These are phyloP conservation scores for Platanthera guangdongensis DNA, from an alignment of 106 monocot species.

Conservation along the genomic window DNA sequence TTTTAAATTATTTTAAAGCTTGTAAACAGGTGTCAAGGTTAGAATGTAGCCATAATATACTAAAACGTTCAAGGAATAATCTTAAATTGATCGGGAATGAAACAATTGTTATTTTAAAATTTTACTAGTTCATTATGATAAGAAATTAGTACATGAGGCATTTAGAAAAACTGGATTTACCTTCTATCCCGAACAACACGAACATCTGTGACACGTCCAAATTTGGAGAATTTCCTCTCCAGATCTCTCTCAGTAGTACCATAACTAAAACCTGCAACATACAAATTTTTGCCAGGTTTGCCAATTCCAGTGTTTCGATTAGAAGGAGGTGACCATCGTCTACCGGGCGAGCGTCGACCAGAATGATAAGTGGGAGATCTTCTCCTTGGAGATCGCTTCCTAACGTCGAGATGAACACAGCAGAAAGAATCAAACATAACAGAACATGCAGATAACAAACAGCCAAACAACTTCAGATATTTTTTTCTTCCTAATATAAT, in stretches of 20 bases:
- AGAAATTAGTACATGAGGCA: too few species aligned
- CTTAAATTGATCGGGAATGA: too few species aligned
- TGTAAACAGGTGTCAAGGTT: too few species aligned
- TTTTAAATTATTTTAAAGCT: too few species aligned
- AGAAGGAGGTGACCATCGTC: slow-evolving; percentile 46
- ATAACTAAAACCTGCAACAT: slow-evolving; percentile 59
- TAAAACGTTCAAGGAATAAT: too few species aligned
- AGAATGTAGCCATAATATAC: too few species aligned
- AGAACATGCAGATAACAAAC: neutral
- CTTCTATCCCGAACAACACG: slow-evolving; percentile 55
- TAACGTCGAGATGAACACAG: neutral
- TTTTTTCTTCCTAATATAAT: too few species aligned
- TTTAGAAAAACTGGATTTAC: slow-evolving; percentile 6
- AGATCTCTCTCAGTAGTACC: slow-evolving; percentile 54
- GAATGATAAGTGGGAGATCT: slow-evolving; percentile 37
- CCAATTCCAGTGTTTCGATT: slow-evolving; percentile 48
- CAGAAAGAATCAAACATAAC: neutral
- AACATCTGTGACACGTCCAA: slow-evolving; percentile 53
- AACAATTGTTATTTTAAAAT: too few species aligned
- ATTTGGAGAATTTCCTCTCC: slow-evolving; percentile 59
- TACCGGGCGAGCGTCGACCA: slow-evolving; percentile 37
- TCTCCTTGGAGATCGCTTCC: slow-evolving; percentile 28
- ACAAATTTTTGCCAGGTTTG: slow-evolving; percentile 43
- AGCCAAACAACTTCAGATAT: too few species aligned
- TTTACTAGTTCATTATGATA: too few species aligned